Percentiles rank a stretch among this genome's conserved stretches.
These are phyloP conservation scores for Oryza punctata DNA, from an alignment of 176 grass and related monocot species.

Conservation along the genomic window DNA sequence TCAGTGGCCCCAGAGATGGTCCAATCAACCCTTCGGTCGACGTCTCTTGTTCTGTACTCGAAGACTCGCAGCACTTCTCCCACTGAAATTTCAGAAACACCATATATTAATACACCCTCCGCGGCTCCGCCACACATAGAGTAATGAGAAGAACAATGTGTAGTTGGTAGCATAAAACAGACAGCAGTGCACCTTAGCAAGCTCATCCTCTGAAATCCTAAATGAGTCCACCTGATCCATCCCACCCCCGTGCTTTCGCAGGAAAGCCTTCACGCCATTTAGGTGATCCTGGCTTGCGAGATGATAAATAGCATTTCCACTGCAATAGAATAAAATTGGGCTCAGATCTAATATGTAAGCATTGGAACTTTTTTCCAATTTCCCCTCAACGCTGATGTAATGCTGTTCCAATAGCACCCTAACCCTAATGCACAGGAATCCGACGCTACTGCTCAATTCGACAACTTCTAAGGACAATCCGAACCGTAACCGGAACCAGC, in stretches of 20 bases:
- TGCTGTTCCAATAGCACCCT: background rate
- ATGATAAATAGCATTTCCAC: conserved; percentile 72
- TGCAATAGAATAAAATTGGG: conserved; percentile 37
- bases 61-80: conserved; percentile 71
- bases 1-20: conserved; percentile 47
- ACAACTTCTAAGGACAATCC: background rate
- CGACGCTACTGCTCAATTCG: background rate
- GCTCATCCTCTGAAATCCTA: conserved; percentile 66
- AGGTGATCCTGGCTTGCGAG: conserved; percentile 65
- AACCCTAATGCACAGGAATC: background rate
- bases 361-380: background rate
- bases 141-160: background rate
- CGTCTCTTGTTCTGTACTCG: conserved; percentile 27
- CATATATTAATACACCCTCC: conserved; percentile 17
- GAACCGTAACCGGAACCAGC: background rate
- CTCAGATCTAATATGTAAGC: background rate
- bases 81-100: conserved; percentile 65
- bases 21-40: conserved; percentile 42
- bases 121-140: background rate
- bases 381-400: background rate
- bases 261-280: conserved; percentile 66
- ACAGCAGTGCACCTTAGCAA: conserved; percentile 57
- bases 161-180: conserved; percentile 12
- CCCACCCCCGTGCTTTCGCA: conserved; percentile 68
- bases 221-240: conserved; percentile 66